Percentiles rank a stretch among this genome's conserved stretches.
Conservation (phyloP, 202 grass and related monocot species). For the Digitaria exilis region DNA sequence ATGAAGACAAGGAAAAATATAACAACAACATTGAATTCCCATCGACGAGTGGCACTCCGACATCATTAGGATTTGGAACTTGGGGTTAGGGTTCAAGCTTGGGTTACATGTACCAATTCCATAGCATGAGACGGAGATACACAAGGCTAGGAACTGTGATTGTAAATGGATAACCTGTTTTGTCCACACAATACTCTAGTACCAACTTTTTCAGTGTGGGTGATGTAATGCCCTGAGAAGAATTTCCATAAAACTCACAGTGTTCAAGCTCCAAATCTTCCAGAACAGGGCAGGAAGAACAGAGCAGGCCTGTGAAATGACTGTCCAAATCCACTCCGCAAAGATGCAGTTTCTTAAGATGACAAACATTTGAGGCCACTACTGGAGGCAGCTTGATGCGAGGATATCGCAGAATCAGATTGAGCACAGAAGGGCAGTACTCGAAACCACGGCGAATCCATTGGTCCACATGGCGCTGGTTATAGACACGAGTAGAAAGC, state of each 20-base stretch:
- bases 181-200: not conserved
- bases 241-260: not conserved
- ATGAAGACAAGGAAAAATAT: too few species aligned
- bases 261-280: not conserved
- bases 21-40: too few species aligned
- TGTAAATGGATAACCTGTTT: not conserved
- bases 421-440: not conserved
- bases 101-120: too few species aligned
- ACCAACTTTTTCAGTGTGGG: conserved; percentile 7
- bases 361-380: not conserved
- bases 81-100: too few species aligned
- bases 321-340: not conserved
- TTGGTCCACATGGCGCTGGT: not conserved
- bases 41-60: too few species aligned
- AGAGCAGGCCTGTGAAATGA: not conserved
- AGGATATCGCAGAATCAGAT: not conserved
- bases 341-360: not conserved
- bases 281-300: conserved; percentile 16
- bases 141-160: not conserved
- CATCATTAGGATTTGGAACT: too few species aligned
- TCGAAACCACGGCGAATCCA: conserved; percentile 38
- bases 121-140: not conserved
- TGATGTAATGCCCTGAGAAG: conserved; percentile 26
- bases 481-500: not conserved
- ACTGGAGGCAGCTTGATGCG: not conserved